phyloP scores from a whole-genome alignment of 768 basidiomycete species.

The Kwoniella pini region DNA sequence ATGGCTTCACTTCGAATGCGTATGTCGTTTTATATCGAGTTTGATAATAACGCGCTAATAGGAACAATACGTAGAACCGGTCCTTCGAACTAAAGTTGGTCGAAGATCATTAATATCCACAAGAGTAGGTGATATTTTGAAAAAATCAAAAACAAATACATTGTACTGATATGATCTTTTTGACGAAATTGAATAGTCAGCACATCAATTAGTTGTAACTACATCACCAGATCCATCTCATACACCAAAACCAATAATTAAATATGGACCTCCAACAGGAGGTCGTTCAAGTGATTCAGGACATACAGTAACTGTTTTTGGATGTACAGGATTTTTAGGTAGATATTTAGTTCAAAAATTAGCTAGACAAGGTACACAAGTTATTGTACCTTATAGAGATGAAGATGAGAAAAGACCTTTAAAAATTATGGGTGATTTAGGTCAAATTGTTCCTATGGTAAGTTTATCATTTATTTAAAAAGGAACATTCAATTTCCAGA shows the following conservation, averaged over 20 bases:
- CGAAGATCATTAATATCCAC: conserved; percentile 21
- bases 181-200: conserved; percentile 30
- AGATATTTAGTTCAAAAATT: conserved; percentile 92
- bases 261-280: conserved; percentile 64
- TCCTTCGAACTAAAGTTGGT: conserved; percentile 23
- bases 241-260: conserved; percentile 62
- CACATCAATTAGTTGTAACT: conserved; percentile 50
- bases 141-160: background rate
- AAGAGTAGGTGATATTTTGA: conserved; percentile 21
- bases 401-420: conserved; percentile 88
- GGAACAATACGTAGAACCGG: conserved; percentile 24
- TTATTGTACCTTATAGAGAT: conserved; percentile 91
- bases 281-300: conserved; percentile 80
- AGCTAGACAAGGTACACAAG: conserved; percentile 91
- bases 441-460: conserved; percentile 94
- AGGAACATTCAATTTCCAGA: background rate
- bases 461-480: conserved; percentile 29
- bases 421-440: conserved; percentile 92
- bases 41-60: background rate
- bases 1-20: conserved; percentile 32
- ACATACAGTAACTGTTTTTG: conserved; percentile 94
- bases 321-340: conserved; percentile 91
- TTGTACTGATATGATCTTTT: background rate
- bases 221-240: conserved; percentile 22
- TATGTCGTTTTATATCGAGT: conserved; percentile 3